Percentiles rank a stretch among this genome's conserved stretches.
These are phyloP conservation scores for Calvatia gigantea DNA, from an alignment of 768 basidiomycete species.

Conservation along the genomic window DNA sequence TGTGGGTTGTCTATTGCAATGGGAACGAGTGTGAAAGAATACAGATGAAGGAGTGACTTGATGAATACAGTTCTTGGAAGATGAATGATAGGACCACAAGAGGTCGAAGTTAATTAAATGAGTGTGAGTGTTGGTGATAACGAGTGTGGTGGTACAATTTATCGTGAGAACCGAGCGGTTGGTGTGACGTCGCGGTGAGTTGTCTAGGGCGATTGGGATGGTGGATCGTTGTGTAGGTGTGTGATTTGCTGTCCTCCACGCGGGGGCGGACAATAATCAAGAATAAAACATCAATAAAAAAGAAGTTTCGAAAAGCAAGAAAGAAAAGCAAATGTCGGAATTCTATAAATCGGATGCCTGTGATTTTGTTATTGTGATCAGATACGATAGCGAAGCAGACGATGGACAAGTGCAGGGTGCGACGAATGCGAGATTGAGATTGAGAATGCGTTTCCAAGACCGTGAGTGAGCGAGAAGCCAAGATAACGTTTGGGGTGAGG, in stretches of 20 bases:
- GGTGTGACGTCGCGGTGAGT: neutral
- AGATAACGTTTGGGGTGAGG: neutral
- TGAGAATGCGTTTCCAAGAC: neutral
- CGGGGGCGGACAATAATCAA: conserved; percentile 7
- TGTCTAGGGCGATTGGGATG: neutral
- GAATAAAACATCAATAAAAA: conserved; percentile 10
- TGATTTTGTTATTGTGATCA: neutral
- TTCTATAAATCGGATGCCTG: neutral
- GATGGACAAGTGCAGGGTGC: neutral
- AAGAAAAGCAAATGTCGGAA: neutral
- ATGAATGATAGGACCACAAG: neutral
- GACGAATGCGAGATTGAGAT: neutral
- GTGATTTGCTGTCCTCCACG: neutral
- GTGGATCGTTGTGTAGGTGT: neutral
- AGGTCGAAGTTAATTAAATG: neutral
- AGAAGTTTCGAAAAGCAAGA: neutral
- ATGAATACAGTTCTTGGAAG: neutral
- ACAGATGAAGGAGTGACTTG: conserved; percentile 7
- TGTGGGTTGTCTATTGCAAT: neutral
- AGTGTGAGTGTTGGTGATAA: neutral
- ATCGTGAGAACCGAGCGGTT: neutral
- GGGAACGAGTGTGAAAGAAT: neutral
- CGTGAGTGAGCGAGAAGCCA: too few relatives aligned
- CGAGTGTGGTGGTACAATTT: neutral
- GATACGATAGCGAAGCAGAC: neutral